Conservation (phyloP, 306 rosid species). For the Cercis canadensis region DNA sequence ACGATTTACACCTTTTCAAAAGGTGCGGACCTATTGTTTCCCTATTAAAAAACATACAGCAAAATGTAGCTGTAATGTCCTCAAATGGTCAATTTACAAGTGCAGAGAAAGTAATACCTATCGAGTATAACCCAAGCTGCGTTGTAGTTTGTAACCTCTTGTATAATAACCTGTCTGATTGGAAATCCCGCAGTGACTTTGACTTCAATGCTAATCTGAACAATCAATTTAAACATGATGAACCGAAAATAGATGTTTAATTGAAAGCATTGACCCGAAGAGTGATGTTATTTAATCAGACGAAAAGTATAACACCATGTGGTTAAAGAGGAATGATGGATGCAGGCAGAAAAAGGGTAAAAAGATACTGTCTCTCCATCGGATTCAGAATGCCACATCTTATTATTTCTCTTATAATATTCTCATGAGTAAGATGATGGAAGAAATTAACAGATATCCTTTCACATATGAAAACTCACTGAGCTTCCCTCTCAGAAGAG, state of each 20-base stretch:
- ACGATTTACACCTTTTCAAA: too few species aligned
- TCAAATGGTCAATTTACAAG: not conserved
- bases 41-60: not conserved
- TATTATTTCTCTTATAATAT: too few species aligned
- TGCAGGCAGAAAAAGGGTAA: not conserved
- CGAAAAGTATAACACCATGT: not conserved
- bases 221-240: not conserved
- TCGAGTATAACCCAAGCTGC: conserved; percentile 81
- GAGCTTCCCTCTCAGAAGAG: not conserved
- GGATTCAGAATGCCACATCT: not conserved
- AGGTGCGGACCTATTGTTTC: not conserved
- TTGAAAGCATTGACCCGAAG: not conserved
- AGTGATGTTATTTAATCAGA: not conserved
- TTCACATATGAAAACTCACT: not conserved
- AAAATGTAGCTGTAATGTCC: too few species aligned
- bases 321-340: not conserved
- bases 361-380: not conserved
- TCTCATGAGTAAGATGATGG: too few species aligned
- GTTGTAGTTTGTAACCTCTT: conserved; percentile 58
- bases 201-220: conserved; percentile 73
- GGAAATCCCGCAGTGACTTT: conserved; percentile 84
- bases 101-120: conserved; percentile 51
- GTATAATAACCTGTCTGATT: conserved; percentile 65
- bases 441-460: too few species aligned
- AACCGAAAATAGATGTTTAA: conserved; percentile 5